Percentiles rank a stretch among this genome's conserved stretches.
phyloP scores from a whole-genome alignment of 306 rosid genomes.

The Pachyrhizus erosus region DNA sequence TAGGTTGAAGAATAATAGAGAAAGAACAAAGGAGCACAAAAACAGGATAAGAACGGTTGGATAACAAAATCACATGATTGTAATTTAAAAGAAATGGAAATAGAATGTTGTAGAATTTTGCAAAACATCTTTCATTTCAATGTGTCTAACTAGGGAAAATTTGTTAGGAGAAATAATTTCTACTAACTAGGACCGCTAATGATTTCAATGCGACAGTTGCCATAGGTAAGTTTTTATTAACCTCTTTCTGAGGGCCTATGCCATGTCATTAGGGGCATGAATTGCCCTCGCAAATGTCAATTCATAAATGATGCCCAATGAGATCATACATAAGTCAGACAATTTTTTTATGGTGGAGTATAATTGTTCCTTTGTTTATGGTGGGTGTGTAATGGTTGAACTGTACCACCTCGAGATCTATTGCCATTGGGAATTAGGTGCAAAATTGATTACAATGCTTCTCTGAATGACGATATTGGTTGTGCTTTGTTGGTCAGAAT shows the following conservation, averaged over 20 bases:
- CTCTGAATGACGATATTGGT: neutral
- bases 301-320: neutral
- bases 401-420: conserved; percentile 39
- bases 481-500: neutral
- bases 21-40: neutral
- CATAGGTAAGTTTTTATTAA: conserved; percentile 25
- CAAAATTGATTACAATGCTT: conserved; percentile 10
- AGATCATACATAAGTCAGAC: neutral
- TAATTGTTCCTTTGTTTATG: conserved; percentile 20
- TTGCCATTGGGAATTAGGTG: conserved; percentile 4
- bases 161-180: neutral
- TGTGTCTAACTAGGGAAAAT: neutral
- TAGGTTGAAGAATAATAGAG: neutral
- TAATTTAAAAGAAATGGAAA: neutral
- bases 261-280: conserved; percentile 2
- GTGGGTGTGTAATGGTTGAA: neutral
- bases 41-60: neutral
- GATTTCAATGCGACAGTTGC: conserved; percentile 53
- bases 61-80: neutral
- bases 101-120: neutral
- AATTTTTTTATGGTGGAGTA: conserved; percentile 1
- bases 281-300: neutral
- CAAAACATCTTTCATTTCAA: neutral
- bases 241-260: neutral
- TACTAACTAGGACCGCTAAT: neutral